Conservation (phyloP, 169 alveolate species). For the Cryptosporidium meleagridis region DNA sequence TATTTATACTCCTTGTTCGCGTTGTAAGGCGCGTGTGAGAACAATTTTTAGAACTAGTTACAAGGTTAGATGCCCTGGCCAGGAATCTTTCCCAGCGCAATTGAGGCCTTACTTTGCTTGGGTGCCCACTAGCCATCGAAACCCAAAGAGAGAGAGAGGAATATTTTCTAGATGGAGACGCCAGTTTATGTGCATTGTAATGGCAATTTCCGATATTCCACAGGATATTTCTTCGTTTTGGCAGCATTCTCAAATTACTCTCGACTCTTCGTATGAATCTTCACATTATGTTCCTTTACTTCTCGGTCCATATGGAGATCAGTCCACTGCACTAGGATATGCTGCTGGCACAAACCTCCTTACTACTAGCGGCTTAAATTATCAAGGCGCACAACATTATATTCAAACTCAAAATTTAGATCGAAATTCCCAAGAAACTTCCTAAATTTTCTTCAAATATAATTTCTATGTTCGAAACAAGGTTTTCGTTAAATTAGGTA, state of each 20-base stretch:
- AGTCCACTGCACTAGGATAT: not conserved
- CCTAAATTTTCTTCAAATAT: not conserved
- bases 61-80: conserved; percentile 61
- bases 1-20: conserved; percentile 64
- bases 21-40: conserved; percentile 65
- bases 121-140: conserved; percentile 69
- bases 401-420: not conserved
- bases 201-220: conserved; percentile 67
- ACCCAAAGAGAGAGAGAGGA: conserved; percentile 46
- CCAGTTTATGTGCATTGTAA: conserved; percentile 70
- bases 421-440: not conserved
- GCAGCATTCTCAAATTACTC: conserved; percentile 49
- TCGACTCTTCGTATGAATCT: not conserved
- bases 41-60: conserved; percentile 68
- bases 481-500: not conserved
- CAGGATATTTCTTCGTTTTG: conserved; percentile 10
- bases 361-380: not conserved
- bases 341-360: not conserved
- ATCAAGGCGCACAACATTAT: not conserved
- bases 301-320: conserved; percentile 50
- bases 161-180: conserved; percentile 65
- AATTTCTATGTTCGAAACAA: not conserved
- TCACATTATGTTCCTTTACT: conserved; percentile 29
- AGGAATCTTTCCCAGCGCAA: conserved; percentile 67
- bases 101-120: conserved; percentile 52